These are phyloP conservation scores for Ustulina deusta DNA, from an alignment of 2,329 filamentous ascomycete species.

Conservation along the genomic window DNA sequence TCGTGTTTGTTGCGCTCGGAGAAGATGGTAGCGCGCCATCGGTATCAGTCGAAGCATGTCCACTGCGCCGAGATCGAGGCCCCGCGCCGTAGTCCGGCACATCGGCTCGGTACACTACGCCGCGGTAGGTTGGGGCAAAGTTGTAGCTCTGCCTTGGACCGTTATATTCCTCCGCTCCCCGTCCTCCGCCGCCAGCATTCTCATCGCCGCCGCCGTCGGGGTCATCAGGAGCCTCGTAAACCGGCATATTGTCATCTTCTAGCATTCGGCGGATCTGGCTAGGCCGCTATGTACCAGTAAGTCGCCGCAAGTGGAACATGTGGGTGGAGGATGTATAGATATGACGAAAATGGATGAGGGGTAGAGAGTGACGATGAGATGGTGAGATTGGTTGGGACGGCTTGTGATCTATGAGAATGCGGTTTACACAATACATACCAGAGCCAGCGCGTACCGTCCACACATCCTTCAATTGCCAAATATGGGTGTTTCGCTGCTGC, in stretches of 20 bases:
- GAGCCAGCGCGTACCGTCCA: conserved; percentile 73
- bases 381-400: conserved; percentile 10
- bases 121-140: conserved; percentile 88
- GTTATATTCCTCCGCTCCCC: conserved; percentile 51
- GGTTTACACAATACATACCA: conserved; percentile 59
- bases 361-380: neutral
- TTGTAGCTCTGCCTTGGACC: conserved; percentile 84
- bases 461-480: conserved; percentile 64
- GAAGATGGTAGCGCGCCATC: conserved; percentile 9
- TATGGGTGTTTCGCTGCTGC: neutral
- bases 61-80: conserved; percentile 43
- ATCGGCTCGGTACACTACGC: conserved; percentile 86
- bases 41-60: conserved; percentile 40
- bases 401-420: conserved; percentile 20
- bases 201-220: conserved; percentile 53
- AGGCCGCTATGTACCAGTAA: conserved; percentile 69
- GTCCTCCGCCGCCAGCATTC: neutral
- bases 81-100: conserved; percentile 71
- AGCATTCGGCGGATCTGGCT: conserved; percentile 80
- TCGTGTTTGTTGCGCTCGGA: neutral
- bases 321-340: neutral
- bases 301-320: neutral
- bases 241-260: conserved; percentile 78
- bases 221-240: conserved; percentile 78
- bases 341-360: neutral